phyloP scores from a whole-genome alignment of 1,284 basidiomycete species.

The Coriolopsis trogii region DNA sequence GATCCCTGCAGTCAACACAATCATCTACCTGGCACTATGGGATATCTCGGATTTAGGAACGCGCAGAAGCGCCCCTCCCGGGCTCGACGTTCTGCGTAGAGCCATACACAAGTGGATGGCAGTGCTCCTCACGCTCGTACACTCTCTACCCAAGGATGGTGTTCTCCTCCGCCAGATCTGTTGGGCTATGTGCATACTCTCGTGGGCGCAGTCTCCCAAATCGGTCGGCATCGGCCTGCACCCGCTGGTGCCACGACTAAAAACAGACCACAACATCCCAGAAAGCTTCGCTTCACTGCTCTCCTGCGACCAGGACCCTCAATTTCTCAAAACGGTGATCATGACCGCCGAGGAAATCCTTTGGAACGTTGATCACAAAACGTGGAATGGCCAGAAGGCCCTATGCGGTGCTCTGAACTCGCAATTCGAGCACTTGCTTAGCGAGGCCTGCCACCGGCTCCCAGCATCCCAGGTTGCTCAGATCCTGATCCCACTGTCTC shows the following conservation, averaged over 20 bases:
- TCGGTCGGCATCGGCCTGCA: not conserved
- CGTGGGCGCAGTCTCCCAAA: not conserved
- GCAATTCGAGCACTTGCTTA: not conserved
- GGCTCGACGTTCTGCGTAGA: not conserved
- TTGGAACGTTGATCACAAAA: not conserved
- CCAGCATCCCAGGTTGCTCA: not conserved
- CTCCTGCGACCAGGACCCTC: not conserved
- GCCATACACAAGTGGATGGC: not conserved
- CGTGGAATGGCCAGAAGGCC: not conserved
- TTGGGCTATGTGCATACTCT: not conserved
- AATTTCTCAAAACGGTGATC: not conserved
- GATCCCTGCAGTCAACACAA: not conserved
- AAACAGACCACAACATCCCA: not conserved
- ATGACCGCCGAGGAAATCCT: not conserved
- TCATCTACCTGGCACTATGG: not conserved
- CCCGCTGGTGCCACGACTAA: not conserved
- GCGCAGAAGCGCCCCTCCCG: too few relatives aligned
- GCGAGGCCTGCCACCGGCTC: not conserved
- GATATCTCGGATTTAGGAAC: not conserved
- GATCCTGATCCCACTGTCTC: not conserved
- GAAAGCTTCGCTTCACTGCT: not conserved
- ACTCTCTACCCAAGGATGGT: constrained; percentile 1
- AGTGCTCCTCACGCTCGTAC: not conserved
- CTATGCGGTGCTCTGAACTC: not conserved
- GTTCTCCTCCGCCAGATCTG: not conserved